Conservation (phyloP, 73 alveolate genomes). For the Breviolum minutum region DNA sequence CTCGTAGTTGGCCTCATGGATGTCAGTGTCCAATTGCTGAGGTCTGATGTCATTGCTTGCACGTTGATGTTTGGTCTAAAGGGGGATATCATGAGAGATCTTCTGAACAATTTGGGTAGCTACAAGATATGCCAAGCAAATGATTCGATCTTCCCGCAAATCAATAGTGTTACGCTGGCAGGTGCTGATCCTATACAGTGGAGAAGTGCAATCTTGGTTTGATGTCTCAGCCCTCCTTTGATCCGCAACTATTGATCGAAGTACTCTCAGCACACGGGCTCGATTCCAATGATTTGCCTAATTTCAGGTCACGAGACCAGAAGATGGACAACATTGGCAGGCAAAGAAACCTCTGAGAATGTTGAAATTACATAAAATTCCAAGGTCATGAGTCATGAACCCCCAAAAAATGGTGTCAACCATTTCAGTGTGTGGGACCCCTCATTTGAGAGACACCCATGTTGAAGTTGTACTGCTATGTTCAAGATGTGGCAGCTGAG, state of each 20-base stretch:
- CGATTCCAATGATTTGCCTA: background rate
- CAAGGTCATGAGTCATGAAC: too few species aligned
- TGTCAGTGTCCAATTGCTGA: too few species aligned
- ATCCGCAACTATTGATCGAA: too few species aligned
- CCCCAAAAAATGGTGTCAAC: too few species aligned
- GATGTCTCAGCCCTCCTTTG: background rate
- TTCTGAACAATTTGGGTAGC: too few species aligned
- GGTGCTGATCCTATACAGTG: conserved; percentile 83
- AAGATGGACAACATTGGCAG: conserved; percentile 61
- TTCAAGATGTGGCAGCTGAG: background rate
- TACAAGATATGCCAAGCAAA: too few species aligned
- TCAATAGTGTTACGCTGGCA: background rate
- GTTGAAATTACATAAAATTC: too few species aligned
- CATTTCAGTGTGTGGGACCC: too few species aligned
- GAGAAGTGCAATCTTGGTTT: conserved; percentile 64
- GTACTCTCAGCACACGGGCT: background rate
- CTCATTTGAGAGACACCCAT: background rate
- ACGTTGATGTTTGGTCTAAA: too few species aligned
- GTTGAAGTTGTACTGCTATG: background rate
- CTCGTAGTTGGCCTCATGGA: too few species aligned
- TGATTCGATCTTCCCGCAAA: background rate
- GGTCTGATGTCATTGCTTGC: too few species aligned
- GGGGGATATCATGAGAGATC: too few species aligned
- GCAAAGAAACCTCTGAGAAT: background rate
- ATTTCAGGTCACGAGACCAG: conserved; percentile 41